phyloP scores from a whole-genome alignment of 495 filamentous ascomycete genomes.

The Rostrohypoxylon terebratum region DNA sequence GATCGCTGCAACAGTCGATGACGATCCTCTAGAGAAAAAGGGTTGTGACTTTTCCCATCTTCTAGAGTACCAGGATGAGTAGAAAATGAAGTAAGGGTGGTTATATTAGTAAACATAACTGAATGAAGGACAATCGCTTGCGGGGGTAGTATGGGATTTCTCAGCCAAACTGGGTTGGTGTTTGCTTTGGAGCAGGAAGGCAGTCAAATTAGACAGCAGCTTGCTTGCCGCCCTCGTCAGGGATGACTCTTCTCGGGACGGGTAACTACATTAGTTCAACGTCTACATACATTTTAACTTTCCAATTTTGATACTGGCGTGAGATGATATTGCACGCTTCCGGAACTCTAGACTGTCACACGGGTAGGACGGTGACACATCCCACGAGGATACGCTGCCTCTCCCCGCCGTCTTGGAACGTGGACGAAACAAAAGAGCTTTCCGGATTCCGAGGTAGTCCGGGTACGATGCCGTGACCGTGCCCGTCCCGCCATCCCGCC shows the following conservation, averaged over 20 bases:
- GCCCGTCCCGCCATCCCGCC: too few relatives aligned
- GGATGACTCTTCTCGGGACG: conserved; percentile 26
- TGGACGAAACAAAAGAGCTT: conserved; percentile 42
- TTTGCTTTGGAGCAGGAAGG: conserved; percentile 1
- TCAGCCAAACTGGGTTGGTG: neutral
- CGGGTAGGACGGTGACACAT: conserved; percentile 30
- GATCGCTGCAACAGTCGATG: conserved; percentile 8
- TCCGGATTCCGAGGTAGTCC: conserved; percentile 44
- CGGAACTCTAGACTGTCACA: conserved; percentile 26
- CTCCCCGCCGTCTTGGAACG: conserved; percentile 35
- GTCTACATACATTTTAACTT: conserved; percentile 21
- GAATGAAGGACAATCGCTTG: conserved; percentile 5
- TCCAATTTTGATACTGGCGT: conserved; percentile 1
- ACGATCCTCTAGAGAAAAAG: neutral
- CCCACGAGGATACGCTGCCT: conserved; percentile 31
- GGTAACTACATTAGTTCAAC: conserved; percentile 27
- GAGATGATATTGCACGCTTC: neutral
- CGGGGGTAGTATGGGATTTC: neutral
- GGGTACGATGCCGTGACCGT: neutral
- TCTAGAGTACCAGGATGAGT: neutral
- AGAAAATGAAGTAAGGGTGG: neutral
- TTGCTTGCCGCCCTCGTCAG: conserved; percentile 21
- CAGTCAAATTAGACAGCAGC: conserved; percentile 30
- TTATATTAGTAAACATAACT: neutral
- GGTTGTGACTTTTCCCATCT: neutral